phyloP scores from a whole-genome alignment of 2,329 filamentous ascomycete genomes.

The Colletotrichum liaoningense region DNA sequence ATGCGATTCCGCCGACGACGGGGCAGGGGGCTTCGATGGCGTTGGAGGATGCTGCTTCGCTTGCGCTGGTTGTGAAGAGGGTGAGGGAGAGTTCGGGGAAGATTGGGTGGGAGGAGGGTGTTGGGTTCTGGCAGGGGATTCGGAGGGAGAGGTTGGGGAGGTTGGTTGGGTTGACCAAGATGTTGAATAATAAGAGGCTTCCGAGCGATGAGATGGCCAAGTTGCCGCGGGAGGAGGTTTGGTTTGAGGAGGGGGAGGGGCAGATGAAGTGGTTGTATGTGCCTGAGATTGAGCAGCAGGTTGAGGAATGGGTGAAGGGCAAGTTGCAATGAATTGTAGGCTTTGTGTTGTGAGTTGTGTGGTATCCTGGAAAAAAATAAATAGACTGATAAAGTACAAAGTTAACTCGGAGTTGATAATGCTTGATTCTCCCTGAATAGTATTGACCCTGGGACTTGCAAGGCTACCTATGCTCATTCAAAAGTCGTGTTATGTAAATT shows the following conservation, averaged over 20 bases:
- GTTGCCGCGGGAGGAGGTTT: conserved; percentile 20
- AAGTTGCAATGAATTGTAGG: background rate
- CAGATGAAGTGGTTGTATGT: conserved; percentile 54
- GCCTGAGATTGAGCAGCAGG: conserved; percentile 49
- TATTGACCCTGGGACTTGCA: too few species aligned
- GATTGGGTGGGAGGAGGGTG: conserved; percentile 40
- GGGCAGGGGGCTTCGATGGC: conserved; percentile 60
- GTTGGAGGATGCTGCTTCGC: conserved; percentile 61
- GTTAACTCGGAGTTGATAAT: background rate
- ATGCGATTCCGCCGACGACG: conserved; percentile 59
- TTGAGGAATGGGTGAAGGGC: conserved; percentile 41
- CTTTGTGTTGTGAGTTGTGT: background rate
- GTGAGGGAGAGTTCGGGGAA: conserved; percentile 32
- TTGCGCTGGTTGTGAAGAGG: conserved; percentile 53
- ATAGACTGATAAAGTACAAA: background rate
- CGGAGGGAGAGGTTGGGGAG: conserved; percentile 59
- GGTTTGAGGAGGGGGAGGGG: conserved; percentile 38
- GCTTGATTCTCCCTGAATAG: background rate
- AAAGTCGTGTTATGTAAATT: too few species aligned
- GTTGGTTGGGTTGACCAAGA: conserved; percentile 58
- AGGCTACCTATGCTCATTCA: background rate
- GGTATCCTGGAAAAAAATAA: background rate
- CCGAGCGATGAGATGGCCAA: conserved; percentile 45
- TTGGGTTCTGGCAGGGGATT: conserved; percentile 58
- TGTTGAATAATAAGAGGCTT: conserved; percentile 60